Evolutionary conservation across 169 alveolate genomes (phyloP), one percentile per base, ranked within the genome.

Genomic region (Eimeria nieschulzi): DNA sequence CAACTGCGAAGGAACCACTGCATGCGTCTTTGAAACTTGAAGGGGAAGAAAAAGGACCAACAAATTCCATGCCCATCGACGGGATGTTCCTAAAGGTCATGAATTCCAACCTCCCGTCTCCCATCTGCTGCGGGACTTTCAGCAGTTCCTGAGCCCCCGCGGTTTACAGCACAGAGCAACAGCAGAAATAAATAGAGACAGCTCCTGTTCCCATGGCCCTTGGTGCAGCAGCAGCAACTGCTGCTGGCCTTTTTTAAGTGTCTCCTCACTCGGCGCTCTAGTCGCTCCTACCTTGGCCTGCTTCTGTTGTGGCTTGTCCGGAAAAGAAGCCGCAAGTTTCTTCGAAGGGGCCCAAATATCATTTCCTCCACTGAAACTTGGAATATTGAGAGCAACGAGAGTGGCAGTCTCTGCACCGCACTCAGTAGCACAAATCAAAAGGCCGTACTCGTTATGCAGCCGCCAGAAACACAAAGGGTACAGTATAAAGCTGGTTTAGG

Each of bases 341-440:
- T 63, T 33, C 9, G 92, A 72, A n/a, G 86, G 54, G 9, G 53
- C 76, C 97, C 97, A 95, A 19, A 94, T 93, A 39, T 95, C 96
- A 71, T 84, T 80, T n/a, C 97, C 96, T 51, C 94, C 95, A 9
- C 96, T 94, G 87, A 94, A 94, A n/a, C 95, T 93, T 3, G 96
- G 96, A 26, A 95, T 94, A 63, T 95, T 95, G 25, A 93, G 53
- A 33, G 86, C 87, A 13, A 94, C 90, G 66, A 95, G 76, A 9
- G 96, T 93, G 8, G 93, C 95, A 25, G 96, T 39, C 82, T 85
- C 88, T 71, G 72, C 23, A 53, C 33, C 19, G 55, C 39, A 56
- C 9, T 2, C 25, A 46, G 7, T 9, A 26, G 63, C 13, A 13
- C 23, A 68, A n/a, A 68, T 13, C 33, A 5, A 68, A 68, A 33